phyloP scores from a whole-genome alignment of 352 stramenopile species.

The Phytophthora brassicae region DNA sequence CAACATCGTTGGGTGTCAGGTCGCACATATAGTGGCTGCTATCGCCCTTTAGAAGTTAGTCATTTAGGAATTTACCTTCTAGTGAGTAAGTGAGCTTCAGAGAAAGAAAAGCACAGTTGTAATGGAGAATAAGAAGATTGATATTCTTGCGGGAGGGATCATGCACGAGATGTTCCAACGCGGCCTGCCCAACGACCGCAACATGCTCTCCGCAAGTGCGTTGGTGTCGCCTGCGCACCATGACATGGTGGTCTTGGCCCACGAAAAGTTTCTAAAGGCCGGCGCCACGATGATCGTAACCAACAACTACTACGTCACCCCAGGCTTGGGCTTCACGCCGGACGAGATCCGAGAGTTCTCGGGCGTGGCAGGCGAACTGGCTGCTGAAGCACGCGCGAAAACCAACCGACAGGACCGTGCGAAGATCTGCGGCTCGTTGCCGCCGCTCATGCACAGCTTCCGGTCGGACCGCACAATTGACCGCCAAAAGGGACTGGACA shows the following conservation, averaged over 20 bases:
- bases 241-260: conserved; percentile 60
- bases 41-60: too few species aligned
- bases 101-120: too few species aligned
- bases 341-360: conserved; percentile 77
- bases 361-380: conserved; percentile 63
- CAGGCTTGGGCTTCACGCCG: conserved; percentile 78
- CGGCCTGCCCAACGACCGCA: conserved; percentile 88
- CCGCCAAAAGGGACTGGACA: conserved; percentile 61
- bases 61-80: conserved; percentile 23
- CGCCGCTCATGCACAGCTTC: conserved; percentile 90
- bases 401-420: conserved; percentile 30
- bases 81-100: too few species aligned
- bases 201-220: conserved; percentile 88
- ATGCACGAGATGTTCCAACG: conserved; percentile 87
- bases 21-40: conserved; percentile 29
- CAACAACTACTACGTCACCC: conserved; percentile 89
- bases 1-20: conserved; percentile 18
- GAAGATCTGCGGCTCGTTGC: conserved; percentile 85
- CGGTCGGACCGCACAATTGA: conserved; percentile 86
- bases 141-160: conserved; percentile 83
- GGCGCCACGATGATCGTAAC: conserved; percentile 84
- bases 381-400: conserved; percentile 41
- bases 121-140: conserved; percentile 35
- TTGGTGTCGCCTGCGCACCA: conserved; percentile 72
- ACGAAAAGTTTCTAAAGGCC: conserved; percentile 76